Conservation (phyloP, 2,329 filamentous ascomycete genomes). For the Ceratocystis ficicola region DNA sequence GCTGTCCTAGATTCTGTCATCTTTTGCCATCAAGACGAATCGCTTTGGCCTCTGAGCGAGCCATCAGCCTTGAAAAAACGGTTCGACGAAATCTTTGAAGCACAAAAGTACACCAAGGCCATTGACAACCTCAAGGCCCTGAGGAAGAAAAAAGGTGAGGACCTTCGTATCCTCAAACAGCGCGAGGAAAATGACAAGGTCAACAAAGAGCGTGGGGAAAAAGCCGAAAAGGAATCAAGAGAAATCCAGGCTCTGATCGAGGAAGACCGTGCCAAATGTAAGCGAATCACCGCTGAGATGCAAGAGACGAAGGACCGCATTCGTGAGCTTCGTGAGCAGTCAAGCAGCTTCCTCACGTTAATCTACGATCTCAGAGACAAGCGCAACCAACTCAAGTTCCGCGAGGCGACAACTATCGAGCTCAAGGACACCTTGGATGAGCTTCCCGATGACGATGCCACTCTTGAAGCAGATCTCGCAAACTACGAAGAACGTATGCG, state of each 20-base stretch:
- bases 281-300: conserved; percentile 48
- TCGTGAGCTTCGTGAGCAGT: conserved; percentile 57
- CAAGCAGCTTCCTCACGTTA: conserved; percentile 60
- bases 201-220: conserved; percentile 74
- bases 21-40: conserved; percentile 97
- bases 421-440: conserved; percentile 62
- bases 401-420: conserved; percentile 57
- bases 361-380: conserved; percentile 66
- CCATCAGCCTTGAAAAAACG: conserved; percentile 75
- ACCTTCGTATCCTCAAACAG: conserved; percentile 60
- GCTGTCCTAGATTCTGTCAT: conserved; percentile 91
- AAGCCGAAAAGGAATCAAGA: conserved; percentile 52
- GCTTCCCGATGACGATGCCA: conserved; percentile 64
- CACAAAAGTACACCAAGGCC: conserved; percentile 90
- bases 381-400: conserved; percentile 57
- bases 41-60: conserved; percentile 90
- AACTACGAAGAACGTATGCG: conserved; percentile 67
- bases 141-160: conserved; percentile 67
- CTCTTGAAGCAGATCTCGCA: conserved; percentile 57
- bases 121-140: conserved; percentile 88
- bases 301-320: conserved; percentile 46
- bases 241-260: conserved; percentile 57
- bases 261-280: conserved; percentile 44
- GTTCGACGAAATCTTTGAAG: conserved; percentile 97
- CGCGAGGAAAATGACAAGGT: conserved; percentile 66